phyloP scores from a whole-genome alignment of 2,329 filamentous ascomycete genomes.

The Lecanicillium sp. region DNA sequence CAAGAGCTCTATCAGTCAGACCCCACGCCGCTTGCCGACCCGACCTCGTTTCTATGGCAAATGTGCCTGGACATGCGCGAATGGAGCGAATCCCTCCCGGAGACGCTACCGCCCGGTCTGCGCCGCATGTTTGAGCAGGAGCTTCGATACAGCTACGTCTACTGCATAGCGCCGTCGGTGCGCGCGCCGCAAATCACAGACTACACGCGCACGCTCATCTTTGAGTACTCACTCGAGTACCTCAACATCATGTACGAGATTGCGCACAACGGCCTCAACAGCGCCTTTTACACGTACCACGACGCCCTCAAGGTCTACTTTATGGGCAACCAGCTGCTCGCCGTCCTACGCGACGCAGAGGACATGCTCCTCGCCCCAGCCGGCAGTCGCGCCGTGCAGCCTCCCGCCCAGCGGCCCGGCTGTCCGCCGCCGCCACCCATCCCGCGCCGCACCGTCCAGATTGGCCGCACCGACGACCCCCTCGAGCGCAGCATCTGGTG shows the following conservation, averaged over 20 bases:
- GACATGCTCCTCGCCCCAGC: constrained; percentile 49
- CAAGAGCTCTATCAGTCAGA: constrained; percentile 79
- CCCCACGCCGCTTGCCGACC: constrained; percentile 57
- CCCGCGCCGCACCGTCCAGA: constrained; percentile 33
- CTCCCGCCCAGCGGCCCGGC: constrained; percentile 38
- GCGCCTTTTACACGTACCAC: constrained; percentile 74
- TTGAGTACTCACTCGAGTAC: constrained; percentile 81
- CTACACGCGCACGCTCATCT: constrained; percentile 73
- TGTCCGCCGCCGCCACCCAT: constrained; percentile 45
- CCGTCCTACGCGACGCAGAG: constrained; percentile 50
- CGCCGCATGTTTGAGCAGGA: constrained; percentile 80
- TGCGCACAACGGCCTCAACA: constrained; percentile 48
- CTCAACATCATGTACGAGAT: constrained; percentile 66
- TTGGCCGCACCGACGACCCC: constrained; percentile 37
- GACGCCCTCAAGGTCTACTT: constrained; percentile 82
- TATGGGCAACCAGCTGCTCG: constrained; percentile 56
- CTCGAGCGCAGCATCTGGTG: constrained; percentile 48
- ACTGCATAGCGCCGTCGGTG: constrained; percentile 76
- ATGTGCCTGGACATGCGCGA: constrained; percentile 68
- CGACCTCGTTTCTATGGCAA: constrained; percentile 66
- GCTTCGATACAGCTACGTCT: constrained; percentile 82
- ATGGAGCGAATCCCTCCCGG: constrained; percentile 74
- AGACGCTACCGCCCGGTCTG: constrained; percentile 55
- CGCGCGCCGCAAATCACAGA: constrained; percentile 65
- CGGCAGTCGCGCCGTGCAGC: constrained; percentile 26